Evolutionary conservation across 352 stramenopile genomes (phyloP).

Genomic region (Pythium monospermum): DNA sequence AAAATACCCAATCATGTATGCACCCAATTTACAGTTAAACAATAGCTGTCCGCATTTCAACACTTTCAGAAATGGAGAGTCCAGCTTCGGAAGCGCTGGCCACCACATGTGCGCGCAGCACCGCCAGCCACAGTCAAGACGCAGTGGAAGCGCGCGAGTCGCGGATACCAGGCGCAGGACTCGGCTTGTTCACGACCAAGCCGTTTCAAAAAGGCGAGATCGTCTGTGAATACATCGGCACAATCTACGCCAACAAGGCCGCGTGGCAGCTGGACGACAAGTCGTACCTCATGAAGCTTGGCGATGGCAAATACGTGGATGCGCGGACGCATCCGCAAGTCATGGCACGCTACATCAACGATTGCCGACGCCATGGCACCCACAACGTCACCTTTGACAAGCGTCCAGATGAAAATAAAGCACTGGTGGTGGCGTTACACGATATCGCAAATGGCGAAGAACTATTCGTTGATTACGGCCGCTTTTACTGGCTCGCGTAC

Average conservation of each 20-base stretch:
- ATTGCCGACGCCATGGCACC: slow-evolving; percentile 45
- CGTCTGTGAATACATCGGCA: slow-evolving; percentile 28
- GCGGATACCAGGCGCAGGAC: slow-evolving; percentile 41
- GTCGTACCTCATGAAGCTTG: slow-evolving; percentile 78
- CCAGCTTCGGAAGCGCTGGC: too few relatives aligned
- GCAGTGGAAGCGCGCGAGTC: slow-evolving; percentile 43
- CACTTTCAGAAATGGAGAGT: too few relatives aligned
- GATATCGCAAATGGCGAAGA: slow-evolving; percentile 59
- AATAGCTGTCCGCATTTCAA: too few relatives aligned
- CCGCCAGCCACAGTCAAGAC: slow-evolving; percentile 16
- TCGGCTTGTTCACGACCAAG: slow-evolving; percentile 40
- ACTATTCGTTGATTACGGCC: slow-evolving; percentile 79
- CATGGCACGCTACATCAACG: slow-evolving; percentile 76
- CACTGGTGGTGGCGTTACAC: slow-evolving; percentile 51
- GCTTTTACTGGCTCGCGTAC: slow-evolving; percentile 79
- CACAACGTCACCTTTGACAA: slow-evolving; percentile 83
- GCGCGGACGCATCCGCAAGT: slow-evolving; percentile 40
- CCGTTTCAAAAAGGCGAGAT: slow-evolving; percentile 15
- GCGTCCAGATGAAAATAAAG: slow-evolving; percentile 35
- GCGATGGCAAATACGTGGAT: slow-evolving; percentile 72
- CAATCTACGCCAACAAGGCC: slow-evolving; percentile 26
- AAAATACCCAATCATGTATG: neutral
- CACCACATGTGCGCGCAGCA: too few relatives aligned
- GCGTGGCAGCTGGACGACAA: slow-evolving; percentile 64
- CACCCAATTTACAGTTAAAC: too few relatives aligned